Percentiles rank a stretch among this genome's conserved stretches.
phyloP scores from a whole-genome alignment of 75 land plant genomes.

The Cryptomeria japonica region DNA sequence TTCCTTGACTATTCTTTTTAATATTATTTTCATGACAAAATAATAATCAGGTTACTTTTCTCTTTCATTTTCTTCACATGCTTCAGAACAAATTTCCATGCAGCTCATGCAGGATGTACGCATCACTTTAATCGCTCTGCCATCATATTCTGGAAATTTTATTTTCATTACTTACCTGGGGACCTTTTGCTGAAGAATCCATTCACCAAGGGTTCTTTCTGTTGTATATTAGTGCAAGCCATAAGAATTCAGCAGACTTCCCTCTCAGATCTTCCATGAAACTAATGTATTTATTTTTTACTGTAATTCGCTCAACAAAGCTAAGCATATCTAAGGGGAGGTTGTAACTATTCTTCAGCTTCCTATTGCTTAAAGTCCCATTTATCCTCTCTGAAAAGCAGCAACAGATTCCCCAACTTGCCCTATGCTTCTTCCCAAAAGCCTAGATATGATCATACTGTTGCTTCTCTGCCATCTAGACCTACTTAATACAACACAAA shows the following conservation, averaged over 20 bases:
- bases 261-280: background rate
- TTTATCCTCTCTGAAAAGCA: background rate
- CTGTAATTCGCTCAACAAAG: background rate
- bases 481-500: background rate
- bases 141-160: background rate
- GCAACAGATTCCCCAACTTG: background rate
- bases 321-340: background rate
- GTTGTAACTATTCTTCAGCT: background rate
- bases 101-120: background rate
- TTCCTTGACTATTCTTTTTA: background rate
- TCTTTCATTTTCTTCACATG: background rate
- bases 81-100: background rate
- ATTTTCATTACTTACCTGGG: background rate
- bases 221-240: background rate
- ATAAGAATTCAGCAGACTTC: background rate
- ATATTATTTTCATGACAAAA: background rate
- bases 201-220: background rate
- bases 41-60: background rate
- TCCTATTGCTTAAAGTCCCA: background rate
- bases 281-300: background rate
- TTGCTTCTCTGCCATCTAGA: background rate
- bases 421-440: background rate
- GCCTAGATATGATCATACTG: background rate
- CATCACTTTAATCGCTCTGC: background rate
- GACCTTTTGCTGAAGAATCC: background rate